A percentile compares a stretch with the other conserved stretches of the same genome.
These are phyloP conservation scores for Collybia sp. DNA, from an alignment of 768 basidiomycete genomes.

Conservation along the genomic window DNA sequence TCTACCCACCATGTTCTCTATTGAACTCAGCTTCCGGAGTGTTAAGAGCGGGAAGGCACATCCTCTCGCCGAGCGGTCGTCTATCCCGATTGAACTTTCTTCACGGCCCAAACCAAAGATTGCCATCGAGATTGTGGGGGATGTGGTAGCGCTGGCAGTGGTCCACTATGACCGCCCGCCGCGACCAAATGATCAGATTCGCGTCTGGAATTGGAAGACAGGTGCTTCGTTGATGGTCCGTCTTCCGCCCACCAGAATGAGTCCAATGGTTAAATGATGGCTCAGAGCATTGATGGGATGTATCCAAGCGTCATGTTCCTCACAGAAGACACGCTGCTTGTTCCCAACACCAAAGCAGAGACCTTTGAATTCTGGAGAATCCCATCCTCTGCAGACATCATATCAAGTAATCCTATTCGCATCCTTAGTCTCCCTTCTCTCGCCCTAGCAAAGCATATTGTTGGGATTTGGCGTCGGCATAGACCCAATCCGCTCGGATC, in stretches of 20 bases:
- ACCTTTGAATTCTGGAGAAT: constrained; percentile 25
- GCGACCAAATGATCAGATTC: constrained; percentile 13
- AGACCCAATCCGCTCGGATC: constrained; percentile 34
- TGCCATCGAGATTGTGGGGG: constrained; percentile 14
- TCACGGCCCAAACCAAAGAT: background rate
- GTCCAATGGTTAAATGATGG: background rate
- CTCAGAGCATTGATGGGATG: constrained; percentile 9
- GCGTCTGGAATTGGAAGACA: constrained; percentile 11
- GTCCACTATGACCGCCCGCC: constrained; percentile 22
- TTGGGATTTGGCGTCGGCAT: constrained; percentile 27
- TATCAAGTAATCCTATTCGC: constrained; percentile 1
- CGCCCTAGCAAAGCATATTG: constrained; percentile 12
- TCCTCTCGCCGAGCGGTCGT: no score
- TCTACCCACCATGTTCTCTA: no score
- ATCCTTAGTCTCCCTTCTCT: constrained; percentile 26
- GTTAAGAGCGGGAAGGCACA: background rate
- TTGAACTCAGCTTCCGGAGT: no score
- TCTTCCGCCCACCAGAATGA: no score
- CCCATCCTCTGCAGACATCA: constrained; percentile 13
- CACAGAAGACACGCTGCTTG: constrained; percentile 23
- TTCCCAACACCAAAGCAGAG: constrained; percentile 23
- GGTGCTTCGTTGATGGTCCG: no score
- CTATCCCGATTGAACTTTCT: background rate
- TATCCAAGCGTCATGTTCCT: constrained; percentile 29
- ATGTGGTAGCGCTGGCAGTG: constrained; percentile 21